Percentiles rank a stretch among this genome's conserved stretches.
Evolutionary conservation across 2,329 filamentous ascomycete species (phyloP).

Genomic region (Fusarium xyrophilum): DNA sequence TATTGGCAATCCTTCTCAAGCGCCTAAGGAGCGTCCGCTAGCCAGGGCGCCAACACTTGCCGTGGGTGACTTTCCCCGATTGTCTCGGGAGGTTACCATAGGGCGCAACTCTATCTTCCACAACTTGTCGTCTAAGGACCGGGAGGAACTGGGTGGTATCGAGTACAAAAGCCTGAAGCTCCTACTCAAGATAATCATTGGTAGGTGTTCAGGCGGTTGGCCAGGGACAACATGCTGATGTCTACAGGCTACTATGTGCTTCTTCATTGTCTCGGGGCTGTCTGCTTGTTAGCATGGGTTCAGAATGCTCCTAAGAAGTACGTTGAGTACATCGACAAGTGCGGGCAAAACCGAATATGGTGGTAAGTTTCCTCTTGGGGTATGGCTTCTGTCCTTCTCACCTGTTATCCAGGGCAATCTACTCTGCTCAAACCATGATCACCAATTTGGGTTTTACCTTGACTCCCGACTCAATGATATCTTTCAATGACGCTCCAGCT

Average conservation of each 20-base stretch:
- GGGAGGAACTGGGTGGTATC: slow-evolving; percentile 57
- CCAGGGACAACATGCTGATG: background rate
- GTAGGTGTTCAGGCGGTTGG: slow-evolving; percentile 37
- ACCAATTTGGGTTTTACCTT: slow-evolving; percentile 62
- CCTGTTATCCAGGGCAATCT: slow-evolving; percentile 51
- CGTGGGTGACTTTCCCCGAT: slow-evolving; percentile 45
- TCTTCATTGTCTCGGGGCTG: slow-evolving; percentile 55
- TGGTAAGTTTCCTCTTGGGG: slow-evolving; percentile 49
- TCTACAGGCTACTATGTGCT: slow-evolving; percentile 53
- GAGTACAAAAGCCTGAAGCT: slow-evolving; percentile 60
- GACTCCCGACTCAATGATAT: slow-evolving; percentile 61
- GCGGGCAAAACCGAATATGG: slow-evolving; percentile 54
- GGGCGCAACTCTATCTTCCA: slow-evolving; percentile 56
- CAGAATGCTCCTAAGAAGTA: slow-evolving; percentile 51
- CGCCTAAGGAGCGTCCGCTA: slow-evolving; percentile 23
- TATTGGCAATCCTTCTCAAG: slow-evolving; percentile 40
- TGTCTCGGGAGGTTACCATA: slow-evolving; percentile 53
- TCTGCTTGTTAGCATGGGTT: slow-evolving; percentile 58
- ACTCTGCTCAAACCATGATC: slow-evolving; percentile 58
- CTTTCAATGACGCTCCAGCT: slow-evolving; percentile 53
- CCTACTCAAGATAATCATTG: slow-evolving; percentile 54
- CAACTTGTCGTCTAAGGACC: slow-evolving; percentile 50
- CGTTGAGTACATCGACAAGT: slow-evolving; percentile 47
- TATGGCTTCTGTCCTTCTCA: slow-evolving; percentile 1
- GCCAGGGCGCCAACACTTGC: slow-evolving; percentile 24